Evolutionary conservation across 2,329 filamentous ascomycete species (phyloP).

Genomic region (Diaporthe capsici): DNA sequence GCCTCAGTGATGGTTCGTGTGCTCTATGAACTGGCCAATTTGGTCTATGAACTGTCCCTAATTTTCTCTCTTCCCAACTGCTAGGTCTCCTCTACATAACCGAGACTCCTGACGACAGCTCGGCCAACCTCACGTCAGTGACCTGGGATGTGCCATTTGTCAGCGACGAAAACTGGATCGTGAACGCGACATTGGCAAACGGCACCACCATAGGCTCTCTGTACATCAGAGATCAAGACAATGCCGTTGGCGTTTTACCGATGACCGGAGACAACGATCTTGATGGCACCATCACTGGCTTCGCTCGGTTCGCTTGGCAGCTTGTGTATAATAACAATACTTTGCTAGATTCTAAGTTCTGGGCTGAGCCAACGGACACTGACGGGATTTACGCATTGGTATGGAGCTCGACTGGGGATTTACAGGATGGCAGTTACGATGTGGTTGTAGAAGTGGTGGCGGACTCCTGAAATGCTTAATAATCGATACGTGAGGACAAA

Average conservation of each 20-base stretch:
- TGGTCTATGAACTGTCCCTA: not conserved
- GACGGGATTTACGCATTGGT: constrained; percentile 25
- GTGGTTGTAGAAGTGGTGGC: constrained; percentile 9
- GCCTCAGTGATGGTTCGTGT: constrained; percentile 1
- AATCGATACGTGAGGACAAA: not conserved
- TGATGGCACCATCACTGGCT: constrained; percentile 43
- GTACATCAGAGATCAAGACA: not conserved
- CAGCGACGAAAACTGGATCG: constrained; percentile 45
- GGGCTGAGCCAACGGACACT: constrained; percentile 39
- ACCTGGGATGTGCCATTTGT: constrained; percentile 36
- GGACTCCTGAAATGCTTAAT: not conserved
- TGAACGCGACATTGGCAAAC: constrained; percentile 43
- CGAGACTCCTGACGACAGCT: constrained; percentile 14
- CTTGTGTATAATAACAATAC: constrained; percentile 45
- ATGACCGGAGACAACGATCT: constrained; percentile 29
- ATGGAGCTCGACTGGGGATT: not conserved
- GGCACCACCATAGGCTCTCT: constrained; percentile 28
- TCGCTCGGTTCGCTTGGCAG: constrained; percentile 44
- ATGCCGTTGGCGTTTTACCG: not conserved
- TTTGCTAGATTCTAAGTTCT: constrained; percentile 44
- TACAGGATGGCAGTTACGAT: not conserved
- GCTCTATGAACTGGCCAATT: not conserved
- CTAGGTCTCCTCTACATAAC: constrained; percentile 19
- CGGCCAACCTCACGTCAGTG: constrained; percentile 15
- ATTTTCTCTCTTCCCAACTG: not conserved